These are phyloP conservation scores for Podaxis pistillaris DNA, from an alignment of 768 basidiomycete genomes.

Conservation along the genomic window DNA sequence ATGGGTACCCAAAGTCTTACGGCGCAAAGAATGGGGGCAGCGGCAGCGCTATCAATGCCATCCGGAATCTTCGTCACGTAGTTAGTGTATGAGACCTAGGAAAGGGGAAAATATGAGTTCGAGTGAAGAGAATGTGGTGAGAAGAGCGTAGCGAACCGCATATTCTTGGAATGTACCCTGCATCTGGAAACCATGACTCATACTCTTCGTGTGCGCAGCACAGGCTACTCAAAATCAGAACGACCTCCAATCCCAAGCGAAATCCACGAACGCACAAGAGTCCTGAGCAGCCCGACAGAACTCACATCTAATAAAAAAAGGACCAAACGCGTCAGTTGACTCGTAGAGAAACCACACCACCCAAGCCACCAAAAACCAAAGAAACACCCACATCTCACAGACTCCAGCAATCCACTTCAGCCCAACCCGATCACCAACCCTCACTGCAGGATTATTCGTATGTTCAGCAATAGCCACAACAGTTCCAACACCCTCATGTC, in stretches of 20 bases:
- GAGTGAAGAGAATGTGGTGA: neutral
- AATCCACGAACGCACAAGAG: constrained; percentile 46
- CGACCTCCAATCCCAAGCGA: too few species aligned
- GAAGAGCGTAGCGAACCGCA: constrained; percentile 36
- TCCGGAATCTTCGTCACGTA: constrained; percentile 82
- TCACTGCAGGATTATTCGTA: constrained; percentile 56
- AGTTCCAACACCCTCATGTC: constrained; percentile 82
- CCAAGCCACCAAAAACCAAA: neutral
- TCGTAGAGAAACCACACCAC: neutral
- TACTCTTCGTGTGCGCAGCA: constrained; percentile 19
- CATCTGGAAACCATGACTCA: constrained; percentile 67
- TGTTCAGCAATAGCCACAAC: constrained; percentile 77
- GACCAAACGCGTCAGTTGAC: neutral
- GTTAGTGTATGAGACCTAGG: constrained; percentile 62
- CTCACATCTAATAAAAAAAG: constrained; percentile 66
- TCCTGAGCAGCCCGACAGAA: constrained; percentile 73
- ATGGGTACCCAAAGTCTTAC: constrained; percentile 33
- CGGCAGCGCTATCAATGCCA: constrained; percentile 55
- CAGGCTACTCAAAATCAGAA: neutral
- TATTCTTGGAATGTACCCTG: constrained; percentile 80
- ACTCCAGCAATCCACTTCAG: constrained; percentile 78
- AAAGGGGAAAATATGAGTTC: neutral
- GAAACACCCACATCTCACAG: constrained; percentile 20
- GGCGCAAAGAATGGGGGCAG: constrained; percentile 78
- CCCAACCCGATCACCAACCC: constrained; percentile 78